Evolutionary conservation across 345 rosid genomes (phyloP).

Genomic region (Diplotaxis tenuifolia): DNA sequence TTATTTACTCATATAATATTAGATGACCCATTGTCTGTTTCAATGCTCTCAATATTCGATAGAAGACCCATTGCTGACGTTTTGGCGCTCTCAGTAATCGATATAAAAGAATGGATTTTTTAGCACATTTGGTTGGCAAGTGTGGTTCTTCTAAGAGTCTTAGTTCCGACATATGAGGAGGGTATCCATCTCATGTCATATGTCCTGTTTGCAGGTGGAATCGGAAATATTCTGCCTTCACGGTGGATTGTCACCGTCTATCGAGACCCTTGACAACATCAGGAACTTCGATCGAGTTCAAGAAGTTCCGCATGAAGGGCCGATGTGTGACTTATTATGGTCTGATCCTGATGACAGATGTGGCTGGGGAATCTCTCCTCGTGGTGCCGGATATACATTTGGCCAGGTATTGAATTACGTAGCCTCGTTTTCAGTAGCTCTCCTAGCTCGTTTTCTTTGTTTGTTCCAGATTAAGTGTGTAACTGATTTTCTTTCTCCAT

Average conservation of each 20-base stretch:
- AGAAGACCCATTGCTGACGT: background rate
- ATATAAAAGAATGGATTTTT: background rate
- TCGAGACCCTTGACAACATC: conserved; percentile 91
- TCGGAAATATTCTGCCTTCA: conserved; percentile 98
- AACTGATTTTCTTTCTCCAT: background rate
- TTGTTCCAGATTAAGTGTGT: background rate
- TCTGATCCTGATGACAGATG: conserved; percentile 98
- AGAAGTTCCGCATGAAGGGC: conserved; percentile 98
- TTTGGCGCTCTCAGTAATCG: background rate
- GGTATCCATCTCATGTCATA: background rate
- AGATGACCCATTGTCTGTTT: background rate
- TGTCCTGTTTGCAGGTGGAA: conserved; percentile 61
- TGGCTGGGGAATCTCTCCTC: conserved; percentile 99
- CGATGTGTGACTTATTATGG: conserved; percentile 99
- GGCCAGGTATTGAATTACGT: conserved; percentile 59
- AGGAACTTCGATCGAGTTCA: conserved; percentile 93
- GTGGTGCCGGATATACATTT: conserved; percentile 98
- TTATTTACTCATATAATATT: background rate
- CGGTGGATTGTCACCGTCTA: conserved; percentile 93
- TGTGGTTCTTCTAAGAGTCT: conserved; percentile 12
- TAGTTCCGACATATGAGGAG: conserved; percentile 1
- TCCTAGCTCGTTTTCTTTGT: background rate
- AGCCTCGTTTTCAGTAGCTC: background rate
- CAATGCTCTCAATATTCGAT: background rate
- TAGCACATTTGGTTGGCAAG: background rate